A percentile compares a stretch with the other conserved stretches of the same genome.
phyloP scores from a whole-genome alignment of 2,329 filamentous ascomycete species.

The Madurella mycetomatis region DNA sequence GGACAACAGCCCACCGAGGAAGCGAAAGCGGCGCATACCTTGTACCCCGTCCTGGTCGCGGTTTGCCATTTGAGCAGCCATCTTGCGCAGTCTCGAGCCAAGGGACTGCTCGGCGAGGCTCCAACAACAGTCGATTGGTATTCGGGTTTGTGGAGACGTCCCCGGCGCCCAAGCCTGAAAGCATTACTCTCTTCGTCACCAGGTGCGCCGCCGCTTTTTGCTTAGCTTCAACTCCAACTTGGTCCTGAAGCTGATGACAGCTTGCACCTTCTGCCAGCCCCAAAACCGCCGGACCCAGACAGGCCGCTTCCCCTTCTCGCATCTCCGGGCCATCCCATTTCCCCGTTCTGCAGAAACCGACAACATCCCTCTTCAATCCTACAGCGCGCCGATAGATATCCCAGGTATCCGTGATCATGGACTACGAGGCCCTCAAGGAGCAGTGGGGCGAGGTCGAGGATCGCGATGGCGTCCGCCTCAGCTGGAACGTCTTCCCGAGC shows the following conservation, averaged over 20 bases:
- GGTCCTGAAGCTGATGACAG: slow-evolving; percentile 18
- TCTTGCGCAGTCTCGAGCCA: not conserved
- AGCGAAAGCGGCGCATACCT: slow-evolving; percentile 15
- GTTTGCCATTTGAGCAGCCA: slow-evolving; percentile 8
- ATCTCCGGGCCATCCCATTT: not conserved
- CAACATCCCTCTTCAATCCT: not conserved
- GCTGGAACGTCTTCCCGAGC: slow-evolving; percentile 98
- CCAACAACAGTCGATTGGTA: slow-evolving; percentile 1
- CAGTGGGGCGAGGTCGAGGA: slow-evolving; percentile 97
- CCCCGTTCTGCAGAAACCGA: not conserved
- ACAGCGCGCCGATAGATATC: not conserved
- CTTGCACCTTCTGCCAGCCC: slow-evolving; percentile 5
- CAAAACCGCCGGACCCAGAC: not conserved
- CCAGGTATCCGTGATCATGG: slow-evolving; percentile 52
- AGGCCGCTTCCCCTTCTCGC: not conserved
- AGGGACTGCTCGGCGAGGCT: not conserved
- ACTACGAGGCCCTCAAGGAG: slow-evolving; percentile 90
- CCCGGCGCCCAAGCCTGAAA: not conserved
- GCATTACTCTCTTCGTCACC: not conserved
- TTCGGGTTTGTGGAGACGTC: not conserved
- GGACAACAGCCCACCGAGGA: slow-evolving; percentile 18
- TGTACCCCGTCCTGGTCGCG: slow-evolving; percentile 3
- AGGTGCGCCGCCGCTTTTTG: slow-evolving; percentile 10
- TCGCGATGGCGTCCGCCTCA: slow-evolving; percentile 88
- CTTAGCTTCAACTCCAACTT: not conserved